Evolutionary conservation across 2,329 filamentous ascomycete genomes (phyloP).

Genomic region (Epichloe typhina): DNA sequence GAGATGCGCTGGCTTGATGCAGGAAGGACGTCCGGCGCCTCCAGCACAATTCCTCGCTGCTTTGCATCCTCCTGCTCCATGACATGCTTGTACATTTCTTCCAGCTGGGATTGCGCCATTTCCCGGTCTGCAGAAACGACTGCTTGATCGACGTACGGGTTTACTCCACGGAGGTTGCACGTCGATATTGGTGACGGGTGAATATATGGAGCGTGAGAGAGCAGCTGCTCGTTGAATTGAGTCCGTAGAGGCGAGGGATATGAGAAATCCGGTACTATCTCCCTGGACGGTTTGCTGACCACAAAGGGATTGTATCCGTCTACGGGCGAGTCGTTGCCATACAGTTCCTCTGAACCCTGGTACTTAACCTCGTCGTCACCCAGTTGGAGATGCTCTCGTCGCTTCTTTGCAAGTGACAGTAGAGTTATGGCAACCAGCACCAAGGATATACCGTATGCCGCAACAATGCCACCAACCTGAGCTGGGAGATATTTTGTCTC

Average conservation of each 20-base stretch:
- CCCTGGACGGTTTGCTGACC: neutral
- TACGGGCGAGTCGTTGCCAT: constrained; percentile 11
- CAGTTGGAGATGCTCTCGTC: constrained; percentile 36
- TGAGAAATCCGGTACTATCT: constrained; percentile 33
- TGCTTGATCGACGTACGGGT: constrained; percentile 61
- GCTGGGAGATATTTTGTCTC: constrained; percentile 57
- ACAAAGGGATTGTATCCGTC: neutral
- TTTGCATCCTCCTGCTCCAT: constrained; percentile 75
- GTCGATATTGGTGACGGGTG: constrained; percentile 34
- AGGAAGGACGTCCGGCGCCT: constrained; percentile 26
- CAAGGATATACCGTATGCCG: constrained; percentile 67
- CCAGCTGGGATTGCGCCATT: constrained; percentile 70
- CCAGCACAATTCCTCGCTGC: constrained; percentile 37
- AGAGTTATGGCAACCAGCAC: constrained; percentile 58
- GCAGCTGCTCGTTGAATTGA: constrained; percentile 13
- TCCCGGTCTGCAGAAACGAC: constrained; percentile 62
- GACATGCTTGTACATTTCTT: constrained; percentile 81
- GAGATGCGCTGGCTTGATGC: constrained; percentile 13
- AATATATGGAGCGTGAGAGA: constrained; percentile 26
- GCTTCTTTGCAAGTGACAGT: constrained; percentile 43
- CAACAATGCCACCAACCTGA: constrained; percentile 73
- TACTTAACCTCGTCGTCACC: constrained; percentile 40
- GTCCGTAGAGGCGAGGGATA: constrained; percentile 31
- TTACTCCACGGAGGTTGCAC: constrained; percentile 40
- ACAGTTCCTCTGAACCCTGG: constrained; percentile 15